Percentiles rank a stretch among this genome's conserved stretches.
These are phyloP conservation scores for Caryocar brasiliense DNA, from an alignment of 441 rosid genomes.

Conservation along the genomic window DNA sequence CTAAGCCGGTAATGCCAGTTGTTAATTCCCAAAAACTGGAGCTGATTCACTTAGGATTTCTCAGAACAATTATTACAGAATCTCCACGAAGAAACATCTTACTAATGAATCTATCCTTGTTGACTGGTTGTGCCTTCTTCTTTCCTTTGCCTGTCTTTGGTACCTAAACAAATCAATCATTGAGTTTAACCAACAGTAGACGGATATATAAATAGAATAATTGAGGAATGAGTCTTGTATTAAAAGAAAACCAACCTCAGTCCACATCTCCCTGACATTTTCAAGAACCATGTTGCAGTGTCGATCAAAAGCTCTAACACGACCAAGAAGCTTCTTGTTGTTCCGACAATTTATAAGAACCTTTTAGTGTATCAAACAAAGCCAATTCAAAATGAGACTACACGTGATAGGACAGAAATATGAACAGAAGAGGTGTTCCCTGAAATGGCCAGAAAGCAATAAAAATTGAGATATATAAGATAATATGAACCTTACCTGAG, in stretches of 20 bases:
- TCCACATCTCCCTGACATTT: constrained; percentile 96
- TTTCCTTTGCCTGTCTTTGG: constrained; percentile 94
- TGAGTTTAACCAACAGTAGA: neutral
- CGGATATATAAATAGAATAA: neutral
- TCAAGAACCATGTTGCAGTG: constrained; percentile 98
- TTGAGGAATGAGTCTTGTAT: neutral
- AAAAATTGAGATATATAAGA: neutral
- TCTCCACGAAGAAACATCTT: constrained; percentile 96
- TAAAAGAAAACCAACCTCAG: constrained; percentile 46
- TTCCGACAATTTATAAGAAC: constrained; percentile 92
- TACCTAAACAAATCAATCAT: constrained; percentile 32
- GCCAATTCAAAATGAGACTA: neutral
- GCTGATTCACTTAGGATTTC: constrained; percentile 66
- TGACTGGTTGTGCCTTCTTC: constrained; percentile 87
- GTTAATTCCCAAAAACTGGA: neutral
- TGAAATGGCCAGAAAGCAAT: too few species aligned
- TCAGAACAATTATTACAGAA: constrained; percentile 83
- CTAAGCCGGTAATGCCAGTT: neutral
- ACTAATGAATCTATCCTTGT: constrained; percentile 86
- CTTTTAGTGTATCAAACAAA: constrained; percentile 13
- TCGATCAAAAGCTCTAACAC: constrained; percentile 92
- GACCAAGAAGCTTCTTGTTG: constrained; percentile 86
- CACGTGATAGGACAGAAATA: neutral
- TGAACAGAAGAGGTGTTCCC: too few species aligned
- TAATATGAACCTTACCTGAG: constrained; percentile 42